Evolutionary conservation across 1,284 basidiomycete genomes (phyloP).

Genomic region (Ustilago cynodontis): DNA sequence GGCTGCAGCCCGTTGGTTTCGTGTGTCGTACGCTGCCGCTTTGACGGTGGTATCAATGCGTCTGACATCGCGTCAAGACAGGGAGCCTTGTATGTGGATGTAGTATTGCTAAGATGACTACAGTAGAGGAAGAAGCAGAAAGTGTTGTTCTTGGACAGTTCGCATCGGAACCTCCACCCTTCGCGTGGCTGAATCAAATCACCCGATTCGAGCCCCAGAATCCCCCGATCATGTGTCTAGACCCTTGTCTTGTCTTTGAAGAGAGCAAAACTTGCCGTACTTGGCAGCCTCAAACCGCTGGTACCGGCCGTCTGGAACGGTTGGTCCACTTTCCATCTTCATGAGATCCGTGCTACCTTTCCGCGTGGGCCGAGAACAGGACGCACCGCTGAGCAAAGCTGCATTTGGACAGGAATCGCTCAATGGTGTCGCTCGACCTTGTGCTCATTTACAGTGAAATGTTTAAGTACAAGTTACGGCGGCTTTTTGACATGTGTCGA

Average conservation of each 20-base stretch:
- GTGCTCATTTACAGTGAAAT: no score
- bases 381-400: neutral
- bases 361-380: neutral
- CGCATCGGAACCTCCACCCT: constrained; percentile 29
- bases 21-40: constrained; percentile 25
- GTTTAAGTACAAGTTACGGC: neutral
- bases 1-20: constrained; percentile 5
- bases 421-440: neutral
- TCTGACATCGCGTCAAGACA: constrained; percentile 1
- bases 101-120: neutral
- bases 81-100: neutral
- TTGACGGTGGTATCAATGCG: constrained; percentile 11
- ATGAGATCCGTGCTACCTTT: neutral
- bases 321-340: constrained; percentile 14
- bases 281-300: neutral
- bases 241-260: neutral
- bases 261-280: constrained; percentile 3
- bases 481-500: constrained; percentile 47
- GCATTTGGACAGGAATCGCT: neutral
- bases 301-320: constrained; percentile 9
- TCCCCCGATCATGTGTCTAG: no score
- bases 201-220: constrained; percentile 15
- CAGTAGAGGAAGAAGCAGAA: constrained; percentile 13
- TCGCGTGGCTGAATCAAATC: constrained; percentile 17
- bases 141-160: constrained; percentile 9